Base-by-base conservation (phyloP, 768 basidiomycete genomes). In the Austroboletus eburneus region DNA sequence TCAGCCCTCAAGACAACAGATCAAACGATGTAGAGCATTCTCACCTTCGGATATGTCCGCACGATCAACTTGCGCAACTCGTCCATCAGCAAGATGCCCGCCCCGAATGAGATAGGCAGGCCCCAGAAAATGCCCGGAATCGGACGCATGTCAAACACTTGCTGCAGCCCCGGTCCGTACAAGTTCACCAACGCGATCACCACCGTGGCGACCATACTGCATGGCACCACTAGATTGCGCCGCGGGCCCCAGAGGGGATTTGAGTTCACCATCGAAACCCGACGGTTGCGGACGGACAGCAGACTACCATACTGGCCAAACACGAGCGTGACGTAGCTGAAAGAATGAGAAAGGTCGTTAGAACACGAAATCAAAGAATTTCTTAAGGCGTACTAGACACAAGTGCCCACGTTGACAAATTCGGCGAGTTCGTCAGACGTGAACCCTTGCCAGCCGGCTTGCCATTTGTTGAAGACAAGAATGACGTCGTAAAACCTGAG, bases 71-170 rank as follows among this genome's bases (percentile, higher is more conserved):
- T 77, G 42, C 76, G 63, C 16, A 66, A 36, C 54, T 77, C 75
- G 47, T 77, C 76, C 61, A 76, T 63, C 0, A 58, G 52, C 50
- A 77, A 51, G 16, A 76, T 70, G 0, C 67, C 72, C 9, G 69
- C 17, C 23, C 72, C 75, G 41, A 76, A 72, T 0, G 58, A 44
- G 39, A 74, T 66, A 0, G 75, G 73, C 18, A 73, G 49, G 5
- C 69, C 64, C 74, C 75, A 76, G 52, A 71, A 76, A 58, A 71
- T 69, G 27, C 66, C 61, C 3, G 71, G 73, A 16, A 75, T 71
- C 0, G 72, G 69, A 10, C 68, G 57, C 14, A 69, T 76, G 6
- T 42, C 40, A 47, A 73, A 74, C 9, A 59, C 36, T 0, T 13
- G 18, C 24, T 59, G 46, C 9, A 64, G 52, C 2, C 70, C 70